phyloP scores from a whole-genome alignment of 2,329 filamentous ascomycete genomes.

The Endoconidiophora polonica region DNA sequence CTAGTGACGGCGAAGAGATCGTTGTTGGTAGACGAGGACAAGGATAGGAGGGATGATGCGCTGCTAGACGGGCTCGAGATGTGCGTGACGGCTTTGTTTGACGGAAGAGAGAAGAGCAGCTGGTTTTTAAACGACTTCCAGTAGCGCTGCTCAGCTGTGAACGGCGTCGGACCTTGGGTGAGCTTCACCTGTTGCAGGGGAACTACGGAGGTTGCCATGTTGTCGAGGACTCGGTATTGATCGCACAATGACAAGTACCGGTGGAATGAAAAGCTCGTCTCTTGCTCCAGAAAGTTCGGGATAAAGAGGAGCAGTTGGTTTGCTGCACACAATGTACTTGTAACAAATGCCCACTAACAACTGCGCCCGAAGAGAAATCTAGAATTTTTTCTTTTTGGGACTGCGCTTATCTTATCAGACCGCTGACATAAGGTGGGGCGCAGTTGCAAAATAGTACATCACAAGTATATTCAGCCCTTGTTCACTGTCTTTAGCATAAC shows the following conservation, averaged over 20 bases:
- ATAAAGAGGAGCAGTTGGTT: not conserved
- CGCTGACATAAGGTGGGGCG: conserved; percentile 5
- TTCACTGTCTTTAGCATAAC: too few relatives aligned
- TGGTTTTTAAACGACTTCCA: conserved; percentile 93
- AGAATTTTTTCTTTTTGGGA: conserved; percentile 4
- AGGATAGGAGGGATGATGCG: conserved; percentile 24
- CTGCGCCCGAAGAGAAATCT: not conserved
- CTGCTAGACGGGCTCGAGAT: conserved; percentile 44
- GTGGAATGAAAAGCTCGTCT: not conserved
- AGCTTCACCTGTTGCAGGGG: conserved; percentile 69
- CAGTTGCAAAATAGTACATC: not conserved
- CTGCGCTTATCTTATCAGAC: conserved; percentile 7
- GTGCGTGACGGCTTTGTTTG: conserved; percentile 76
- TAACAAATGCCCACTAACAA: not conserved
- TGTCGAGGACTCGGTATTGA: conserved; percentile 7
- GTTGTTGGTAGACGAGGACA: conserved; percentile 31
- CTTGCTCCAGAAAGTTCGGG: not conserved
- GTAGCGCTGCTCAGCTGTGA: conserved; percentile 87
- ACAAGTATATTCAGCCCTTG: too few relatives aligned
- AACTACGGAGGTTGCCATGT: conserved; percentile 75
- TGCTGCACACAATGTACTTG: not conserved
- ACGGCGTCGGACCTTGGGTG: conserved; percentile 61
- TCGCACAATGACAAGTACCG: not conserved
- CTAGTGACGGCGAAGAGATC: conserved; percentile 88
- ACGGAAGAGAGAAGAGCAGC: conserved; percentile 75